Base-by-base conservation (phyloP, 345 rosid species). In the Erodium maritimum region DNA sequence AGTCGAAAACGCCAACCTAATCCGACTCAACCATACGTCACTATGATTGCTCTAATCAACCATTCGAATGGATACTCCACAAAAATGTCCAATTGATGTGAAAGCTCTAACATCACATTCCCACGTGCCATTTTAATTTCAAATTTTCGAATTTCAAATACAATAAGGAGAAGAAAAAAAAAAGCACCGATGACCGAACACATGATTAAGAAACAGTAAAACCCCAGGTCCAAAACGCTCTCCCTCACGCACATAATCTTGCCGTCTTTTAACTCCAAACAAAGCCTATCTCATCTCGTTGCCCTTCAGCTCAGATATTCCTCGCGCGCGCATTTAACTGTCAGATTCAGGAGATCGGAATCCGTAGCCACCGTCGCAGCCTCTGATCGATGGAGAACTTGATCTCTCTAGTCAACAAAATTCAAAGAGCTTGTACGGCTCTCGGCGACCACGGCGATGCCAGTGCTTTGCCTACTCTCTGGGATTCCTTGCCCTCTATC, bases 361-460 rank as follows among this genome's bases (percentile, higher is more conserved):
- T 23, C 46, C 13, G 46, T 12, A 5, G 46, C 20, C 53, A 19
- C 46, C 46, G 46, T 12, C 46, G 6, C 20, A 5, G 53, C 13
- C 18, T 50, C 53, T 21, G 53, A 5, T 51, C 21, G 60, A 93
- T 93, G 99, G 99, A 93, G 68, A 93, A 84, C 73, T 72, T 93
- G 74, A 93, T 93, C 65, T 79, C 96, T 23, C 77, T 93, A 21
- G 96, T 93, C 11, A 93, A 93, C 79, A 93, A 90, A 73, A 90
- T 93, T 54, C 99, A 93, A 70, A 87, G 99, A 82, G 99, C 97
- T 64, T 93, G 99, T 67, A 93, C 99, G 19, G 97, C 99, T 62
- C 97, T 93, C 1, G 99, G 99, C 53, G 99, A 93, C 70, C 83
- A 93, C 57, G 99, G 99, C 19, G 99, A 93, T 24, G 75, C 75